Percentiles rank a stretch among this genome's conserved stretches.
phyloP scores from a whole-genome alignment of 2,329 filamentous ascomycete species.

The Pezicula radicicola region DNA sequence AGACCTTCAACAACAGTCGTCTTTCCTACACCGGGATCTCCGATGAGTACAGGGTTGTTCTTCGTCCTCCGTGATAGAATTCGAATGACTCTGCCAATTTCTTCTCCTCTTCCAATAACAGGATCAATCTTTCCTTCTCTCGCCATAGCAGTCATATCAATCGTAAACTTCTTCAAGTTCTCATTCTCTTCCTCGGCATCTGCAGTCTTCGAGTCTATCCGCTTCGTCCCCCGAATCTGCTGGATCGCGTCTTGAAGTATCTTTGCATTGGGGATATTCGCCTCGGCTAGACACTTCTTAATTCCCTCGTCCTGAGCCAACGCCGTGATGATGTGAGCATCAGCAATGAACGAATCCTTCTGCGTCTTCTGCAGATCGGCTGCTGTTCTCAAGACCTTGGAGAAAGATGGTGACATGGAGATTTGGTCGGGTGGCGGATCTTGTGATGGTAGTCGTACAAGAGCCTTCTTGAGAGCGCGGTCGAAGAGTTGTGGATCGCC shows the following conservation, averaged over 20 bases:
- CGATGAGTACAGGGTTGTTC: slow-evolving; percentile 98
- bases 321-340: slow-evolving; percentile 89
- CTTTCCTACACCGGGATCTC: slow-evolving; percentile 97
- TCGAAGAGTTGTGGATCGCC: slow-evolving; percentile 89
- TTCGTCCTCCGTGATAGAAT: slow-evolving; percentile 93
- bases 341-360: slow-evolving; percentile 90
- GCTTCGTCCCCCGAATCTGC: slow-evolving; percentile 85
- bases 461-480: slow-evolving; percentile 82
- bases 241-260: slow-evolving; percentile 87
- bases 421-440: slow-evolving; percentile 91
- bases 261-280: slow-evolving; percentile 89
- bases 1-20: slow-evolving; percentile 97
- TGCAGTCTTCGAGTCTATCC: slow-evolving; percentile 94
- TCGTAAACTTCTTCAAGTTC: slow-evolving; percentile 96
- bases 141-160: slow-evolving; percentile 96
- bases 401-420: slow-evolving; percentile 77
- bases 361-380: slow-evolving; percentile 94
- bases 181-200: slow-evolving; percentile 92
- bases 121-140: slow-evolving; percentile 97
- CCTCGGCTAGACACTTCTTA: slow-evolving; percentile 72
- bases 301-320: slow-evolving; percentile 77
- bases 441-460: slow-evolving; percentile 90
- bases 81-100: slow-evolving; percentile 86
- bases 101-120: slow-evolving; percentile 94
- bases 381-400: slow-evolving; percentile 77